Evolutionary conservation across 208 protist genomes (phyloP), one percentile per base, ranked within the genome.

Genomic region (Trypanosoma grayi): DNA sequence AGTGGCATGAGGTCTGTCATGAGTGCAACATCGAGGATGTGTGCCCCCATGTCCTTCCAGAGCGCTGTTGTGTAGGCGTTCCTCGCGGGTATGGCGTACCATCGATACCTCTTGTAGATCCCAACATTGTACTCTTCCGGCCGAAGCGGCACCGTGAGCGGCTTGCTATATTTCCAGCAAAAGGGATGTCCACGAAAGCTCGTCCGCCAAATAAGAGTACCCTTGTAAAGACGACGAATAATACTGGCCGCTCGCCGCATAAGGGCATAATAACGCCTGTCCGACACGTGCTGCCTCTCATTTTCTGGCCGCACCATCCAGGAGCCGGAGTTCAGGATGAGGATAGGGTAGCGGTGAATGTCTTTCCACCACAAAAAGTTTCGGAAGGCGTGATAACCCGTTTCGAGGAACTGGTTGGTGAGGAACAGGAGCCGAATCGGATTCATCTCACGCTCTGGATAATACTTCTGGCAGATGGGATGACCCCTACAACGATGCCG

Each of bases 151-250:
- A 5, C 40, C 13, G 6, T 45, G 4, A 73, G 28, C n/a, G 66
- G 66, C n/a, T 55, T 20, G 16, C 27, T 45, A 22, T 64, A 48
- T 14, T 46, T 0, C 48, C 48, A 55, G 28, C 60, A 73, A 53
- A 66, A 52, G n/a, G 66, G 66, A 53, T 73, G 66, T 18, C 66
- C 66, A 37, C 46, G 37, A 57, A 62, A 66, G 30, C 34, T 70
- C 27, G 60, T 62, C 16, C 66, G 41, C 48, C 56, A 73, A 36
- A 73, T 66, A 50, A 73, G 46, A 18, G 61, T 62, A 4, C 66
- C 66, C 14, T 73, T 69, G 31, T 56, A 73, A 45, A 60, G 14
- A 37, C 47, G 47, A 18, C 50, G 14, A n/a, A 73, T 18, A 57
- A 60, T 11, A 41, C 53, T 36, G 22, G 57, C 59, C 13, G 66